phyloP scores from a whole-genome alignment of 129 eudicot genomes.

The Sambucus nigra region DNA sequence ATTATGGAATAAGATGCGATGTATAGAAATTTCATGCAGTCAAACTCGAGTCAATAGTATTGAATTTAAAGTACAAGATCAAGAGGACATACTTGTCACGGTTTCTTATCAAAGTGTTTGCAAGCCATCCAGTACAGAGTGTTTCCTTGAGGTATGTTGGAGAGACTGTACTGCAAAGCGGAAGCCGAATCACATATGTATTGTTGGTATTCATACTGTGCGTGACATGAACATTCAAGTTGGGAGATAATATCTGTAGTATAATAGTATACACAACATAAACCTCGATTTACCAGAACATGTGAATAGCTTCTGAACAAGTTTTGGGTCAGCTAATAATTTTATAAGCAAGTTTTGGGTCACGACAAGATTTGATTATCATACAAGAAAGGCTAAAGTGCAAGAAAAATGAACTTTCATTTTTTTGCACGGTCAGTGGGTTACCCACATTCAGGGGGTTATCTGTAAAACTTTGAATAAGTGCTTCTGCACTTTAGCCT shows the following conservation, averaged over 20 bases:
- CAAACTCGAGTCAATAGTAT: background rate
- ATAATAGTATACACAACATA: background rate
- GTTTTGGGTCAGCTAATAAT: no score
- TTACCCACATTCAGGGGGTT: no score
- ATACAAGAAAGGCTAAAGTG: no score
- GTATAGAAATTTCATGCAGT: background rate
- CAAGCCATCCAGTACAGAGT: constrained; percentile 85
- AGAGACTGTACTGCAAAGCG: constrained; percentile 75
- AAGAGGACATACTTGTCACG: constrained; percentile 57
- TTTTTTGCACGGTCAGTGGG: no score
- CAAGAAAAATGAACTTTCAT: no score
- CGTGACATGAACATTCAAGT: background rate
- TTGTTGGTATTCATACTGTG: background rate
- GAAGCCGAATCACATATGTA: constrained; percentile 16
- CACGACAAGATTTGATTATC: no score
- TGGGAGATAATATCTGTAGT: background rate
- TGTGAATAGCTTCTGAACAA: no score
- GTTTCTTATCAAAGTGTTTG: constrained; percentile 51
- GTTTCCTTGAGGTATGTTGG: constrained; percentile 80
- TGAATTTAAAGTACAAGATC: background rate
- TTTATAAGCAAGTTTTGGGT: no score
- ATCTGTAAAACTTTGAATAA: no score
- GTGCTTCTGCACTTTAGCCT: no score
- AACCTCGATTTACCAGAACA: background rate
- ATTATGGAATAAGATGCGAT: no score